phyloP scores from a whole-genome alignment of 768 basidiomycete species.

The Mycena galericulata region DNA sequence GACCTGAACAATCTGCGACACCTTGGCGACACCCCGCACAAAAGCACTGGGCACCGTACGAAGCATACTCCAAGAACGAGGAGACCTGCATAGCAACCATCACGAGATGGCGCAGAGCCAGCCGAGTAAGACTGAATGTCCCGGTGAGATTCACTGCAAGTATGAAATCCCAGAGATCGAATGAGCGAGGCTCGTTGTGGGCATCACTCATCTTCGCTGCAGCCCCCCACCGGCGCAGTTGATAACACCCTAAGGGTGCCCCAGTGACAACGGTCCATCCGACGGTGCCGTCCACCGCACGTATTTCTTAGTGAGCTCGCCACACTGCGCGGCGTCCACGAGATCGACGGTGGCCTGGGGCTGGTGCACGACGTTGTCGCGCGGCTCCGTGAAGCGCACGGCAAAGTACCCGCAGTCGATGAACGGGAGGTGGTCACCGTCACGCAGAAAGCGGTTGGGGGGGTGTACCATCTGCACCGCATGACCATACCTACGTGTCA shows the following conservation, averaged over 20 bases:
- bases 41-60: too few species aligned
- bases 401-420: slow-evolving; percentile 62
- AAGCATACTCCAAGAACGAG: too few species aligned
- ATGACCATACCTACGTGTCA: neutral
- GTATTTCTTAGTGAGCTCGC: slow-evolving; percentile 62
- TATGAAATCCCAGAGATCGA: slow-evolving; percentile 64
- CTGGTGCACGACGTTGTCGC: slow-evolving; percentile 69
- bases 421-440: slow-evolving; percentile 68
- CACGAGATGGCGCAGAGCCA: slow-evolving; percentile 64
- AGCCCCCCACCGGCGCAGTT: slow-evolving; percentile 66
- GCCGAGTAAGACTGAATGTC: slow-evolving; percentile 68
- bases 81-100: too few species aligned
- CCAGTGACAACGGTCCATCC: slow-evolving; percentile 56
- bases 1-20: too few species aligned
- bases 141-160: slow-evolving; percentile 69
- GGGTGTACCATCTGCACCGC: slow-evolving; percentile 64
- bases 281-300: slow-evolving; percentile 52
- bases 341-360: slow-evolving; percentile 68
- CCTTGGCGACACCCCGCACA: too few species aligned
- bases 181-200: slow-evolving; percentile 57
- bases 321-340: slow-evolving; percentile 62
- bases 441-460: slow-evolving; percentile 66
- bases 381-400: slow-evolving; percentile 67
- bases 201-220: slow-evolving; percentile 60
- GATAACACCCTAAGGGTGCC: slow-evolving; percentile 65